Base-by-base conservation (phyloP, 2,329 filamentous ascomycete species). In the Thielaviopsis euricoi region DNA sequence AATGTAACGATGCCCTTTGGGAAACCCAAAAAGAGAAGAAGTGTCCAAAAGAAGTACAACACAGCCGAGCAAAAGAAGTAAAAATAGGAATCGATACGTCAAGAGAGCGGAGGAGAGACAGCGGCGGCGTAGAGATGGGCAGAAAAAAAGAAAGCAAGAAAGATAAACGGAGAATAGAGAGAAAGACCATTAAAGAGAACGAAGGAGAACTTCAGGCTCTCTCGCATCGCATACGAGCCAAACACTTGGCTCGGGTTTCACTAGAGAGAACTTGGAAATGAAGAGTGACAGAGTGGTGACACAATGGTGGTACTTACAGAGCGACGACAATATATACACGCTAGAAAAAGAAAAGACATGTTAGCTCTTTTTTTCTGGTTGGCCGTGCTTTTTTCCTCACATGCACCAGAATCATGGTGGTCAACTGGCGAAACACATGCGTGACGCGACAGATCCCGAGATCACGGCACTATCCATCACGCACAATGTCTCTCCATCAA, bases 321-420 rank as follows among this genome's bases (percentile, higher is more conserved):
- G 81, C 87, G 82, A 71, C 87, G 85, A 74, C 87, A 91, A 74
- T 91, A 91, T 68, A 91, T 85, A 74, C 87, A 91, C 69, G 87
- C 87, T 91, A 76, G 69, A 69, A 69, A 73, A 67, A 70, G 65
- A 66, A n/a, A n/a, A n/a, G n/a, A 66, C 64, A 68, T 67, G 65
- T 56, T 51, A 61, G 55, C 51, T 53, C 52, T 51, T 22, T 51
- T 19, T 33, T 60, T 53, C 58, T 68, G 4, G 12, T 21, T 23
- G 4, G 17, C 9, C 48, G 49, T 33, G 10, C 64, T 40, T 40
- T 3, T 13, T 12, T 13, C 37, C 15, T 40, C 15, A 13, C 15
- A 40, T 12, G 10, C 10, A 12, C 37, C 37, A 40, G 10, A 40
- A 40, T 13, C 10, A 26, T 26, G 65, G 65, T 58, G 51, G 64